These are phyloP conservation scores for Aspergillus fructus DNA, from an alignment of 2,329 filamentous ascomycete species.

Conservation along the genomic window DNA sequence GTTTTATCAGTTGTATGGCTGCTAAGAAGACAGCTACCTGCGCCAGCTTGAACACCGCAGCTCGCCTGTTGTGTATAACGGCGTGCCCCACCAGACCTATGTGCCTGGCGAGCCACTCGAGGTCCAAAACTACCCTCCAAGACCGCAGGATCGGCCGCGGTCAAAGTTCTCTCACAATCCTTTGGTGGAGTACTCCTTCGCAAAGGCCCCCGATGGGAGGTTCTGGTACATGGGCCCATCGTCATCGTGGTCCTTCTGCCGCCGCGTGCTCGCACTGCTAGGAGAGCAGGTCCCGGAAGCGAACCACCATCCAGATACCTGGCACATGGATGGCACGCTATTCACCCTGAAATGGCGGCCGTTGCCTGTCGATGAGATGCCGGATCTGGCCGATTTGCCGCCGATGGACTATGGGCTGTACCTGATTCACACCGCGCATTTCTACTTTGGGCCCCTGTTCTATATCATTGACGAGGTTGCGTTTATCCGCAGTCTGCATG, in stretches of 20 bases:
- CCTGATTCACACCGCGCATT: conserved; percentile 57
- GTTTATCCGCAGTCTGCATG: conserved; percentile 37
- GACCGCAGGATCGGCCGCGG: background rate
- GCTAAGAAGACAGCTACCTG: background rate
- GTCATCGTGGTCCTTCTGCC: conserved; percentile 39
- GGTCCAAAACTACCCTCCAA: background rate
- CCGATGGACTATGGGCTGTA: conserved; percentile 54
- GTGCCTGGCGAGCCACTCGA: background rate
- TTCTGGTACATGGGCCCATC: conserved; percentile 25
- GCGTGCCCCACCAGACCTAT: background rate
- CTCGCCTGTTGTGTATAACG: background rate
- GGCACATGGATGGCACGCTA: conserved; percentile 28
- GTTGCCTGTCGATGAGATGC: conserved; percentile 22
- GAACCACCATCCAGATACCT: conserved; percentile 30
- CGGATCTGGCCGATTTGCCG: conserved; percentile 42
- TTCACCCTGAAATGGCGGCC: conserved; percentile 33
- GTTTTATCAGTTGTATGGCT: background rate
- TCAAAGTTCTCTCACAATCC: background rate
- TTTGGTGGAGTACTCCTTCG: conserved; percentile 21
- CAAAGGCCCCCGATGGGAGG: conserved; percentile 25
- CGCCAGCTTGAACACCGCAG: background rate
- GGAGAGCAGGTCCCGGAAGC: conserved; percentile 34
- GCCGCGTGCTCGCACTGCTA: conserved; percentile 33
- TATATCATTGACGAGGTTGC: conserved; percentile 55
- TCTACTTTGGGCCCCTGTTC: conserved; percentile 55